These are phyloP conservation scores for Aotearoamyces nothofagi DNA, from an alignment of 2,329 filamentous ascomycete species.

Conservation along the genomic window DNA sequence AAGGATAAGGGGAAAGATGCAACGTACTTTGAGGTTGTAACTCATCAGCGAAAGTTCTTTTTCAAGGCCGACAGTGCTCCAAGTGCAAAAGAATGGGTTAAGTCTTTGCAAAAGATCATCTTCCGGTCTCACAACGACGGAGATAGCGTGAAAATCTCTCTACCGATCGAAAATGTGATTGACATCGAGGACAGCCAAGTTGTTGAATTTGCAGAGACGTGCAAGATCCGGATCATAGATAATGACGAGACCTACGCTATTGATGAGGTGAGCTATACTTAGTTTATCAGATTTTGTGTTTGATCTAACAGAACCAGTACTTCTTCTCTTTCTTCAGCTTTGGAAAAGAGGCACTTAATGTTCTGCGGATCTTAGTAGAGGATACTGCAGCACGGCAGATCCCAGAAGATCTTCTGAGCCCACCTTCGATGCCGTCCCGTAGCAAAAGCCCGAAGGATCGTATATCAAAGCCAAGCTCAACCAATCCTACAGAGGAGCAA, in stretches of 20 bases:
- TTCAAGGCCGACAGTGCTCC: slow-evolving; percentile 78
- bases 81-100: slow-evolving; percentile 94
- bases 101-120: slow-evolving; percentile 83
- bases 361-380: slow-evolving; percentile 36
- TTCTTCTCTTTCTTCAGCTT: slow-evolving; percentile 93
- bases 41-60: slow-evolving; percentile 68
- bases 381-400: slow-evolving; percentile 19
- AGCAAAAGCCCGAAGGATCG: slow-evolving; percentile 9
- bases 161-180: slow-evolving; percentile 78
- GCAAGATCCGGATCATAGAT: slow-evolving; percentile 85
- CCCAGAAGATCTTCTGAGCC: slow-evolving; percentile 15
- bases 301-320: slow-evolving; percentile 38
- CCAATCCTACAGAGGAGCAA: slow-evolving; percentile 8
- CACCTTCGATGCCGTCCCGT: slow-evolving; percentile 6
- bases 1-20: slow-evolving; percentile 59
- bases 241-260: slow-evolving; percentile 90
- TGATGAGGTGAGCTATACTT: slow-evolving; percentile 54
- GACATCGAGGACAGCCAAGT: slow-evolving; percentile 88
- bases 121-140: slow-evolving; percentile 93
- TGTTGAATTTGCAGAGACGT: slow-evolving; percentile 81
- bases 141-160: slow-evolving; percentile 88
- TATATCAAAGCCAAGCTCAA: slow-evolving; percentile 12
- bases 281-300: neutral
- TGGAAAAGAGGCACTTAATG: slow-evolving; percentile 67
- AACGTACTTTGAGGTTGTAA: slow-evolving; percentile 65